Evolutionary conservation across 352 stramenopile genomes (phyloP).

Genomic region (Globisporangium abappressorium): DNA sequence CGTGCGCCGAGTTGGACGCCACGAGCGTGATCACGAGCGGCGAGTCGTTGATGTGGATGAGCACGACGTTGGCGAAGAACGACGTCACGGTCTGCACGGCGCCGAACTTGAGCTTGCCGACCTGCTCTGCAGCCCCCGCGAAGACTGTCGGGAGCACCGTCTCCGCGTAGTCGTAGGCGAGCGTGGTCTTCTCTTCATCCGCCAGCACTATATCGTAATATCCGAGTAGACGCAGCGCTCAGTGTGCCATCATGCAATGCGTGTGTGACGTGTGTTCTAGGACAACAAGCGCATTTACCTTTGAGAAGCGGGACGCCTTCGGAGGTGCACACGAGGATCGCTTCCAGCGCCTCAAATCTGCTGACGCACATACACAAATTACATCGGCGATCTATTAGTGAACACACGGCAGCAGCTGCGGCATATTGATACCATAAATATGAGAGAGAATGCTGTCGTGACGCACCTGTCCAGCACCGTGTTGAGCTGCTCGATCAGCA

Average conservation of each 20-base stretch:
- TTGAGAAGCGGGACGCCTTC: conserved; percentile 75
- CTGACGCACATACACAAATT: neutral
- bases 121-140: conserved; percentile 68
- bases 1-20: conserved; percentile 50
- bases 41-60: conserved; percentile 76
- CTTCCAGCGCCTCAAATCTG: conserved; percentile 73
- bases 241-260: neutral
- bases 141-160: conserved; percentile 80
- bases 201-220: conserved; percentile 31
- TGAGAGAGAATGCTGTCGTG: neutral
- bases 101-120: conserved; percentile 81
- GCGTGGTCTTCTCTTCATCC: conserved; percentile 36
- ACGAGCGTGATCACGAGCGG: conserved; percentile 80
- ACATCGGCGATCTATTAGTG: too few relatives aligned
- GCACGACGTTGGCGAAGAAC: conserved; percentile 70
- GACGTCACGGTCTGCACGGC: conserved; percentile 65
- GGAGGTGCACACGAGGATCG: conserved; percentile 76
- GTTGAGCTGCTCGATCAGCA: conserved; percentile 64
- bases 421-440: too few relatives aligned
- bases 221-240: neutral
- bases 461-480: conserved; percentile 47
- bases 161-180: conserved; percentile 70
- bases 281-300: conserved; percentile 26
- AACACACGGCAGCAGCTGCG: too few relatives aligned
- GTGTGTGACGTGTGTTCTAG: neutral